A percentile compares a stretch with the other conserved stretches of the same genome.
phyloP scores from a whole-genome alignment of 1,284 basidiomycete species.

The Marasmius fiardii region DNA sequence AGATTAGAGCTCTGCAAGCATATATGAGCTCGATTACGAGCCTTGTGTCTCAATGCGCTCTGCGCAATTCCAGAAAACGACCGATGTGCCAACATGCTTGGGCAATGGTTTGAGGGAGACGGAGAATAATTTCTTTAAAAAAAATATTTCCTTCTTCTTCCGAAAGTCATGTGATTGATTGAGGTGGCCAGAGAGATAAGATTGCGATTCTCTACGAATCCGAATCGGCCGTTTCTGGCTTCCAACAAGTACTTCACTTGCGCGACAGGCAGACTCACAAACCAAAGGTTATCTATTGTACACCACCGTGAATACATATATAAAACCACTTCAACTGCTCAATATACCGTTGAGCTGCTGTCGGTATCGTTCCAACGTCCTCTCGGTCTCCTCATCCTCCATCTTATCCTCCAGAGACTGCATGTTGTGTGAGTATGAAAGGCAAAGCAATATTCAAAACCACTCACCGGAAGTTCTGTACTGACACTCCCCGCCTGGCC shows the following conservation, averaged over 20 bases:
- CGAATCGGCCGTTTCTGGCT: too few species aligned
- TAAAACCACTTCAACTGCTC: conserved; percentile 47
- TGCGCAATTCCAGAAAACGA: conserved; percentile 53
- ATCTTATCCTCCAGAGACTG: conserved; percentile 55
- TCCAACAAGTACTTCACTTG: too few species aligned
- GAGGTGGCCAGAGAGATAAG: neutral
- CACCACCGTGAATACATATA: neutral
- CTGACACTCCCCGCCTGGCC: conserved; percentile 78
- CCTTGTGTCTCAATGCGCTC: conserved; percentile 44
- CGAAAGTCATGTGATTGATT: neutral
- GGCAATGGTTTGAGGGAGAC: conserved; percentile 14
- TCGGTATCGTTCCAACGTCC: conserved; percentile 84
- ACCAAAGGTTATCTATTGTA: neutral
- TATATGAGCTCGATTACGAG: conserved; percentile 21
- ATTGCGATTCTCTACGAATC: too few species aligned
- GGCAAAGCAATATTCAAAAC: conserved; percentile 1
- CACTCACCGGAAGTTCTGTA: conserved; percentile 76
- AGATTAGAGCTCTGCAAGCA: conserved; percentile 6
- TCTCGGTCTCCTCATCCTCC: conserved; percentile 80
- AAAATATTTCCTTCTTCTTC: conserved; percentile 4
- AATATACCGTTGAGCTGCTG: conserved; percentile 83
- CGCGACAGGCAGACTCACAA: neutral
- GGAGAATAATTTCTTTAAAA: conserved; percentile 1
- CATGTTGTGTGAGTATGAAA: conserved; percentile 3
- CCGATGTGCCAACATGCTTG: conserved; percentile 54